Evolutionary conservation across 192 early-diverging fungal species (phyloP), one percentile per base, ranked within the genome.

Genomic region (Coemansia sp.): DNA sequence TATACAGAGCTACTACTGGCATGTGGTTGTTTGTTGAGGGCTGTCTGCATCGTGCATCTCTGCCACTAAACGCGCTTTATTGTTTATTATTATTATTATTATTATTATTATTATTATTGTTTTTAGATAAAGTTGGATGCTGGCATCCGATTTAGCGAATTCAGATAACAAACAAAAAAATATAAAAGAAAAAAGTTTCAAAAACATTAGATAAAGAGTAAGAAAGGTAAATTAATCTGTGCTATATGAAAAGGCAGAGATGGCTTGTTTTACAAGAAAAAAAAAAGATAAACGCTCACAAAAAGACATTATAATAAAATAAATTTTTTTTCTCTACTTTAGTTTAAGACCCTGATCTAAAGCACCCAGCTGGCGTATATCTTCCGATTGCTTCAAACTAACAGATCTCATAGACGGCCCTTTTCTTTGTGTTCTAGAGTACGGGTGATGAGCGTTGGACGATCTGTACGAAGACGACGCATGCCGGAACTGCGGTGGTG

Each of bases 301-400:
- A 28, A 28, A 37, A 34, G 22, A 35, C 28, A 35, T 59, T 34
- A 37, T 33, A 41, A 41, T 33, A 15, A 54, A 57, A 43, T 6
- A n/a, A 43, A 59, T 57, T 57, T 15, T 57, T 34, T 4, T 37
- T 61, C 32, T 61, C 61, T 70, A 84, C 62, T 84, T 78, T 35
- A 83, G 76, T 38, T 55, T 64, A 12, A 84, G 71, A 35, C 73
- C 66, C 54, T 78, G 81, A 62, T 84, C 81, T 3, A 84, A 64
- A 17, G 65, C 76, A 38, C 76, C 76, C 11, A 84, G 43, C 56
- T 78, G 76, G 3, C 81, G 76, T 28, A 75, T 72, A 39, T 84
- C 81, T 51, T 84, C 81, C 0, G 76, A 75, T 63, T 84, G 81
- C 39, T 73, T 75, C 9, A 84, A 39, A 52, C 81, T 84, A 28